phyloP scores from a whole-genome alignment of 179 eudicot genomes.

The Spergularia azorica region DNA sequence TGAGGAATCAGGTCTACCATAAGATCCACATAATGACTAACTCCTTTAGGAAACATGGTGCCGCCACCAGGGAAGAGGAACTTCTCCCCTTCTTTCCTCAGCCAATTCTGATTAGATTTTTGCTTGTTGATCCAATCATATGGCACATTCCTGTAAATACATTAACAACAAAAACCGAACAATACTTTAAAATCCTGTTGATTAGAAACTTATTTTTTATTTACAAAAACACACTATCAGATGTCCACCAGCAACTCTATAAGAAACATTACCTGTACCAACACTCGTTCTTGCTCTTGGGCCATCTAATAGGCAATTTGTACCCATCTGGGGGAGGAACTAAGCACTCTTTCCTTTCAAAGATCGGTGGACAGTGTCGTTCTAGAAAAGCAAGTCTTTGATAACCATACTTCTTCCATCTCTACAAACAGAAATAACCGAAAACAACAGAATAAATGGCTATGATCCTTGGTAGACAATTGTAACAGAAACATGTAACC shows the following conservation, averaged over 20 bases:
- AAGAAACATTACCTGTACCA: conserved; percentile 78
- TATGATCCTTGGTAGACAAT: not conserved
- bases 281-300: conserved; percentile 87
- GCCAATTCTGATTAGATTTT: conserved; percentile 95
- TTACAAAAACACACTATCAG: not conserved
- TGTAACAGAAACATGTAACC: not conserved
- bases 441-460: conserved; percentile 1
- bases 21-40: conserved; percentile 74
- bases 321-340: conserved; percentile 98
- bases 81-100: conserved; percentile 90
- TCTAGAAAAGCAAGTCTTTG: conserved; percentile 79
- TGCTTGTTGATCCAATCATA: conserved; percentile 91
- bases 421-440: conserved; percentile 39
- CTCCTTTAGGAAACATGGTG: conserved; percentile 96
- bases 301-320: conserved; percentile 91
- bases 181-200: not conserved
- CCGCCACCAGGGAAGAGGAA: conserved; percentile 97
- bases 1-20: conserved; percentile 85
- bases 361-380: conserved; percentile 89
- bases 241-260: not conserved
- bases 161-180: not conserved
- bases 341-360: conserved; percentile 80
- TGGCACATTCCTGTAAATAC: conserved; percentile 79
- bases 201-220: not conserved
- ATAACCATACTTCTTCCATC: conserved; percentile 82